A percentile compares a stretch with the other conserved stretches of the same genome.
Evolutionary conservation across 306 rosid genomes (phyloP).

Genomic region (Corylus heterophylla): DNA sequence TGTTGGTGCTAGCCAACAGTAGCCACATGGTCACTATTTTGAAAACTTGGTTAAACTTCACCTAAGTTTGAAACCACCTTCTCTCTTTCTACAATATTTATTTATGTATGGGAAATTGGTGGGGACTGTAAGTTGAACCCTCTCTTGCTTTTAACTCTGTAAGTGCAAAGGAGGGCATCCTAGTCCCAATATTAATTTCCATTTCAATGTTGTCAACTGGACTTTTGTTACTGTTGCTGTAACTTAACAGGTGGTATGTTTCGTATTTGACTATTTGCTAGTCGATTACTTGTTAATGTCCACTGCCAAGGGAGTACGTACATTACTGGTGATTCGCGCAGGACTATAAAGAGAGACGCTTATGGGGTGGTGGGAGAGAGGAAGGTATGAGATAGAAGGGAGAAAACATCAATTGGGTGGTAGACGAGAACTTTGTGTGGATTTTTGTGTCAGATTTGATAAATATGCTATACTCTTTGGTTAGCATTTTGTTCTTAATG

Average conservation of each 20-base stretch:
- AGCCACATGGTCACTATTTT: too few relatives aligned
- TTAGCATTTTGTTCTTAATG: too few relatives aligned
- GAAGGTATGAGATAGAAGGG: neutral
- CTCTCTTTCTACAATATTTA: too few relatives aligned
- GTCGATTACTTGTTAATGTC: neutral
- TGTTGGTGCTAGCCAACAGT: too few relatives aligned
- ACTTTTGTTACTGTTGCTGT: conserved; percentile 48
- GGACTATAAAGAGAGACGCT: neutral
- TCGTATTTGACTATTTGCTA: neutral
- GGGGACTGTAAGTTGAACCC: too few relatives aligned
- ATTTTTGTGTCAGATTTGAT: neutral
- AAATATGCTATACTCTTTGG: too few relatives aligned
- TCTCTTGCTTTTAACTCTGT: too few relatives aligned
- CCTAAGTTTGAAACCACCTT: too few relatives aligned
- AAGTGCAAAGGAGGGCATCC: conserved; percentile 11
- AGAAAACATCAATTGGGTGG: neutral
- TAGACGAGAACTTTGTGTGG: neutral
- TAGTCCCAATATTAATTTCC: conserved; percentile 30
- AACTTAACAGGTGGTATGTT: conserved; percentile 36
- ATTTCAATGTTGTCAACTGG: conserved; percentile 50
- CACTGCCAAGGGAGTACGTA: neutral
- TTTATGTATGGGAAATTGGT: too few relatives aligned
- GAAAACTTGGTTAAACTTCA: too few relatives aligned
- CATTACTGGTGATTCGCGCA: too few relatives aligned
- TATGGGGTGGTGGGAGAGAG: neutral